Percentiles rank a stretch among this genome's conserved stretches.
These are phyloP conservation scores for Brasilioporus rufonigricans DNA, from an alignment of 768 basidiomycete genomes.

Conservation along the genomic window DNA sequence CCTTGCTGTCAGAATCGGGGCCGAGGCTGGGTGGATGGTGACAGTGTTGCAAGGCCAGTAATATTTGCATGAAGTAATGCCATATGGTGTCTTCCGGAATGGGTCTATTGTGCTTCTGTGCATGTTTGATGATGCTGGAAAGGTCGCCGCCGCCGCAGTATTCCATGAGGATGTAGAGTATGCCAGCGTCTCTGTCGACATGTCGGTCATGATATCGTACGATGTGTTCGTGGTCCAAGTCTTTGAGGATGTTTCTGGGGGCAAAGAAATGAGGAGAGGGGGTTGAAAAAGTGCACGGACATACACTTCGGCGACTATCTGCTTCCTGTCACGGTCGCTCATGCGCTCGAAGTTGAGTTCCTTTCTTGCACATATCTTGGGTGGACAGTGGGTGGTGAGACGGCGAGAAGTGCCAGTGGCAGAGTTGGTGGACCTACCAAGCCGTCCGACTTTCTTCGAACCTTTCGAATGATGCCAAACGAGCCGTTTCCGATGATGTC, in stretches of 20 bases:
- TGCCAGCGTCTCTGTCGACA: conserved; percentile 87
- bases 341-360: conserved; percentile 98
- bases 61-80: conserved; percentile 93
- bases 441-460: conserved; percentile 80
- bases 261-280: neutral
- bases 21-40: conserved; percentile 67
- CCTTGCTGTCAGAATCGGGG: conserved; percentile 41
- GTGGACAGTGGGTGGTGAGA: neutral
- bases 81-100: conserved; percentile 93
- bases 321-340: conserved; percentile 93
- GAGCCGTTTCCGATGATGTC: conserved; percentile 96
- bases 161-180: conserved; percentile 98
- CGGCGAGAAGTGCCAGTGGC: conserved; percentile 3
- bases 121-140: conserved; percentile 80
- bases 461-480: conserved; percentile 97
- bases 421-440: conserved; percentile 54
- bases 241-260: conserved; percentile 90
- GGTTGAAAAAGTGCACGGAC: conserved; percentile 29
- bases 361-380: conserved; percentile 84
- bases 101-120: conserved; percentile 61
- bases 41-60: conserved; percentile 87
- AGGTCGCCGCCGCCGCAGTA: conserved; percentile 98
- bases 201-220: conserved; percentile 92
- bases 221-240: conserved; percentile 92
- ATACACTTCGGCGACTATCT: conserved; percentile 97